Evolutionary conservation across 1,284 basidiomycete genomes (phyloP).

Genomic region (Schizophyllum commune): DNA sequence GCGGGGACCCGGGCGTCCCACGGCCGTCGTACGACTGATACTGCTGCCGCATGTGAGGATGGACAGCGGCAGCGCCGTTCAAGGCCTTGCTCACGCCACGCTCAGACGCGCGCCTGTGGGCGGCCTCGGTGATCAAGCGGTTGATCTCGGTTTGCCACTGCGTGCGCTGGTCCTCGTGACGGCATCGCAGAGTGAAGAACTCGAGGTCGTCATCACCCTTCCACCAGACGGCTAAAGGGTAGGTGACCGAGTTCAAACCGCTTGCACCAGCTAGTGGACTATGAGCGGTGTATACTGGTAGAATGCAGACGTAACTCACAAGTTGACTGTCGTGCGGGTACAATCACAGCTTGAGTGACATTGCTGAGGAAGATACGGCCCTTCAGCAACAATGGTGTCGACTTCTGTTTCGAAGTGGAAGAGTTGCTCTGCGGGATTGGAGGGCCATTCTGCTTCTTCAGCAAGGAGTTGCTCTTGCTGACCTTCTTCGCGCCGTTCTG

Average conservation of each 20-base stretch:
- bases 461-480: constrained; percentile 67
- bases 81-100: constrained; percentile 22
- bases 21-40: constrained; percentile 8
- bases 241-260: constrained; percentile 35
- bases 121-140: constrained; percentile 73
- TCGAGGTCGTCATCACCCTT: constrained; percentile 89
- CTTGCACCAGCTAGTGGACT: constrained; percentile 20
- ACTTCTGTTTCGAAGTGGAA: constrained; percentile 52
- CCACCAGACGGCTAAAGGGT: constrained; percentile 87
- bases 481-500: constrained; percentile 50
- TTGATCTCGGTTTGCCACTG: constrained; percentile 91
- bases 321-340: constrained; percentile 46
- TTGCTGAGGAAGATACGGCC: constrained; percentile 98
- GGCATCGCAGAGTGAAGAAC: constrained; percentile 90
- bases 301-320: constrained; percentile 36
- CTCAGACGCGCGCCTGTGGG: constrained; percentile 55
- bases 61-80: constrained; percentile 17
- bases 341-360: constrained; percentile 71
- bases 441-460: constrained; percentile 62
- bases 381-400: constrained; percentile 82
- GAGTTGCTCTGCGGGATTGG: constrained; percentile 27
- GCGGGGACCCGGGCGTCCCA: neutral
- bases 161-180: constrained; percentile 86
- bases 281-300: constrained; percentile 4
- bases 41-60: constrained; percentile 31